These are phyloP conservation scores for Hygrophorus pudorinus DNA, from an alignment of 768 basidiomycete species.

Conservation along the genomic window DNA sequence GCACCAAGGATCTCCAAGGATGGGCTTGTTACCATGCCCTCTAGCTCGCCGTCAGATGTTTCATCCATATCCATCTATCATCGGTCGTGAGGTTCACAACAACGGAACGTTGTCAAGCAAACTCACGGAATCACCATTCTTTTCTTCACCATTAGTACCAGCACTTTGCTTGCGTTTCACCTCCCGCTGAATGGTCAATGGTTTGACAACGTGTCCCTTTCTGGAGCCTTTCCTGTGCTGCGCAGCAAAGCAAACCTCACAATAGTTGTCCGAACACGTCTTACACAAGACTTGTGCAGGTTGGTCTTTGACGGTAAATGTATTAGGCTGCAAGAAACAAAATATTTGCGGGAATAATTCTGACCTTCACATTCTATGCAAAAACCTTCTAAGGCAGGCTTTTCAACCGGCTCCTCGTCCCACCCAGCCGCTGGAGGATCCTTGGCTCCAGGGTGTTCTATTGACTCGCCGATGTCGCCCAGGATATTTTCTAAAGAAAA, in stretches of 20 bases:
- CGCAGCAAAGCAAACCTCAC: conserved; percentile 79
- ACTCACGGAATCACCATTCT: conserved; percentile 23
- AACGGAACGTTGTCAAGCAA: not conserved
- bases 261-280: conserved; percentile 62
- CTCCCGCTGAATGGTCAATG: conserved; percentile 25
- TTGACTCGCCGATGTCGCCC: conserved; percentile 45
- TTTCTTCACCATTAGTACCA: conserved; percentile 7
- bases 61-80: conserved; percentile 39
- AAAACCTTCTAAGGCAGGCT: conserved; percentile 46
- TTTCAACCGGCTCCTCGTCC: conserved; percentile 52
- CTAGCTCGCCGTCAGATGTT: conserved; percentile 31
- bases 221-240: conserved; percentile 78
- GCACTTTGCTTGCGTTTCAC: conserved; percentile 17
- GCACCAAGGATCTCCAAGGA: conserved; percentile 33
- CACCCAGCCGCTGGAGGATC: conserved; percentile 40
- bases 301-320: conserved; percentile 46
- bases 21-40: not conserved
- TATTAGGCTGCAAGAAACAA: conserved; percentile 2
- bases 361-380: conserved; percentile 90
- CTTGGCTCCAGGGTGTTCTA: conserved; percentile 45
- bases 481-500: conserved; percentile 70
- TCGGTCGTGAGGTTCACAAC: conserved; percentile 1
- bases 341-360: conserved; percentile 5
- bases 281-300: conserved; percentile 70
- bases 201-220: conserved; percentile 48